Conservation (phyloP, 129 eudicot species). For the Flaveria trinervia region DNA sequence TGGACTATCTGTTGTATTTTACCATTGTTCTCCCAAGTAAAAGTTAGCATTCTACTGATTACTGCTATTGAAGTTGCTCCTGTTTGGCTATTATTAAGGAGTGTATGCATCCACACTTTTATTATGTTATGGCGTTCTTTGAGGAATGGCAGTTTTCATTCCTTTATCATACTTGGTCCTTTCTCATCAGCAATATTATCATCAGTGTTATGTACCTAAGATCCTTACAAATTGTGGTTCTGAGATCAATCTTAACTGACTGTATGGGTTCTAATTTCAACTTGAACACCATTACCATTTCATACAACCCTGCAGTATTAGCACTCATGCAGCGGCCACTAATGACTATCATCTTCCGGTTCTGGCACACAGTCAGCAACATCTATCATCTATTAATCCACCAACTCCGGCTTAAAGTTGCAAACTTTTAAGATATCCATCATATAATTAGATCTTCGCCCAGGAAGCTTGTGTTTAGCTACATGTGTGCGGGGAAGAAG, state of each 20-base stretch:
- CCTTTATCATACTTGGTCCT: background rate
- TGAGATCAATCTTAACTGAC: background rate
- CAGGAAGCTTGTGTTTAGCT: background rate
- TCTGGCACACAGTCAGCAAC: background rate
- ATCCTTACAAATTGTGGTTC: background rate
- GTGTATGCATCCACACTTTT: background rate
- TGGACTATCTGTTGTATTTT: slow-evolving; percentile 2
- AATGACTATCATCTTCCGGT: background rate
- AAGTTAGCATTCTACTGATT: slow-evolving; percentile 11
- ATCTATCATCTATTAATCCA: background rate
- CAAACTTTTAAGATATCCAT: background rate
- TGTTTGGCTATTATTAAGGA: background rate
- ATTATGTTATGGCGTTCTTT: background rate
- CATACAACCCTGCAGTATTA: background rate
- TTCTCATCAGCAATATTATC: background rate
- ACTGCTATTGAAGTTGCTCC: background rate
- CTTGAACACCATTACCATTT: background rate
- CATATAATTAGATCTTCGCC: background rate
- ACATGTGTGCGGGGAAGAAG: background rate
- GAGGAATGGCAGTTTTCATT: background rate
- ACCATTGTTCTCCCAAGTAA: background rate
- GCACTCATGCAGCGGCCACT: background rate
- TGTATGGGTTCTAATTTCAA: background rate
- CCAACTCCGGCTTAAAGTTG: background rate
- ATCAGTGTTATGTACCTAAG: background rate